These are phyloP conservation scores for Gnetum montanum DNA, from an alignment of 75 land plant species.

Conservation along the genomic window DNA sequence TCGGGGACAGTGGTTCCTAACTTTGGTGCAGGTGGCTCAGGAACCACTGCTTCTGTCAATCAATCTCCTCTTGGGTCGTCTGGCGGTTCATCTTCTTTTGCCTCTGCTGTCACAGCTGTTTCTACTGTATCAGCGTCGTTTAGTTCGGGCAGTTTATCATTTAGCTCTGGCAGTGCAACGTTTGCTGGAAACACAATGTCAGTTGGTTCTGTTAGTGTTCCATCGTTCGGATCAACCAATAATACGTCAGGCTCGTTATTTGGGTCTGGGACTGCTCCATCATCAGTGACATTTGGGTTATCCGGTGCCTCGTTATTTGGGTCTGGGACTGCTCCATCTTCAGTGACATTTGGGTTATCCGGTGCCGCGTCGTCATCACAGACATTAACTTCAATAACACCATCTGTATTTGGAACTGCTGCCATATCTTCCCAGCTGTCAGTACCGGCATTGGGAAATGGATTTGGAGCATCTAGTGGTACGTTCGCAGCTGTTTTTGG, in stretches of 20 bases:
- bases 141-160: background rate
- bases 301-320: background rate
- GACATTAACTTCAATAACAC: too few relatives aligned
- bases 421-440: background rate
- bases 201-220: background rate
- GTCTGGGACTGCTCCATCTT: background rate
- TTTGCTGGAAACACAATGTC: slow-evolving; percentile 1
- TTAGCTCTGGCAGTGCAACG: background rate
- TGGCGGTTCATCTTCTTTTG: background rate
- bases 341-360: slow-evolving; percentile 1
- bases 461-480: too few relatives aligned
- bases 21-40: too few relatives aligned
- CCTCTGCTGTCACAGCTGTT: background rate
- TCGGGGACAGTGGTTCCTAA: too few relatives aligned
- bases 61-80: background rate
- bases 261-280: background rate
- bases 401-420: slow-evolving; percentile 6
- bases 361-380: background rate
- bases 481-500: too few relatives aligned
- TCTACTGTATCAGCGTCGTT: background rate
- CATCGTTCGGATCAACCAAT: background rate
- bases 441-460: background rate
- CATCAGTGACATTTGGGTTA: background rate
- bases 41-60: too few relatives aligned
- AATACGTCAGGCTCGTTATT: background rate